Evolutionary conservation across 352 stramenopile genomes (phyloP).

Genomic region (Globisporangium megalacanthum): DNA sequence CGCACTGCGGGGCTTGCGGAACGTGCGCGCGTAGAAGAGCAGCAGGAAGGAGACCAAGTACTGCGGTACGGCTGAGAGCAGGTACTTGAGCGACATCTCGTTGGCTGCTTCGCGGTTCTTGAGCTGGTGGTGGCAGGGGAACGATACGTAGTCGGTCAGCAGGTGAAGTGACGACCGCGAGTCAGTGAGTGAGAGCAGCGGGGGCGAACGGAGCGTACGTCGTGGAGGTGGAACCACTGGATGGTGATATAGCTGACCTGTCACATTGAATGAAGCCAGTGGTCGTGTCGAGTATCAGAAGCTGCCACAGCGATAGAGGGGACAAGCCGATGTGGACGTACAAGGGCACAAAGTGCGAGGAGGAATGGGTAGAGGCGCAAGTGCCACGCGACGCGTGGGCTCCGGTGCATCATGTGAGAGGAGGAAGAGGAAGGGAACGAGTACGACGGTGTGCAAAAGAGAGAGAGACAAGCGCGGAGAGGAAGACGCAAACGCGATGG

Average conservation of each 20-base stretch:
- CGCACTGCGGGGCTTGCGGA: slow-evolving; percentile 27
- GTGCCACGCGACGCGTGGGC: not conserved
- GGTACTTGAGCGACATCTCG: slow-evolving; percentile 52
- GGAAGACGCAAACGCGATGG: not conserved
- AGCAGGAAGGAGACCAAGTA: slow-evolving; percentile 34
- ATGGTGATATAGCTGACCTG: slow-evolving; percentile 35
- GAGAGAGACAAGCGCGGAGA: not conserved
- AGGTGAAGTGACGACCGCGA: not conserved
- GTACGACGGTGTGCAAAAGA: no score
- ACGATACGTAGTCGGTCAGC: no score
- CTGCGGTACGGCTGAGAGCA: slow-evolving; percentile 44
- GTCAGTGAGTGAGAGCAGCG: not conserved
- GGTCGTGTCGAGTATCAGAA: not conserved
- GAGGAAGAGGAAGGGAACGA: no score
- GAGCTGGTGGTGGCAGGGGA: slow-evolving; percentile 22
- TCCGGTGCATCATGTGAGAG: not conserved
- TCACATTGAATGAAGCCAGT: not conserved
- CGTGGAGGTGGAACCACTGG: slow-evolving; percentile 49
- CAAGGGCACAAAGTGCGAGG: slow-evolving; percentile 19
- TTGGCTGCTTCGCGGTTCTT: slow-evolving; percentile 27
- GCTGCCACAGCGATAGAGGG: not conserved
- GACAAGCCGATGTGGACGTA: slow-evolving; percentile 6
- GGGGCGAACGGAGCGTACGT: slow-evolving; percentile 21
- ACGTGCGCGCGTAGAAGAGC: slow-evolving; percentile 63
- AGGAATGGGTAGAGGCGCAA: slow-evolving; percentile 28